phyloP scores from a whole-genome alignment of 306 rosid species.

The Prunus mume region DNA sequence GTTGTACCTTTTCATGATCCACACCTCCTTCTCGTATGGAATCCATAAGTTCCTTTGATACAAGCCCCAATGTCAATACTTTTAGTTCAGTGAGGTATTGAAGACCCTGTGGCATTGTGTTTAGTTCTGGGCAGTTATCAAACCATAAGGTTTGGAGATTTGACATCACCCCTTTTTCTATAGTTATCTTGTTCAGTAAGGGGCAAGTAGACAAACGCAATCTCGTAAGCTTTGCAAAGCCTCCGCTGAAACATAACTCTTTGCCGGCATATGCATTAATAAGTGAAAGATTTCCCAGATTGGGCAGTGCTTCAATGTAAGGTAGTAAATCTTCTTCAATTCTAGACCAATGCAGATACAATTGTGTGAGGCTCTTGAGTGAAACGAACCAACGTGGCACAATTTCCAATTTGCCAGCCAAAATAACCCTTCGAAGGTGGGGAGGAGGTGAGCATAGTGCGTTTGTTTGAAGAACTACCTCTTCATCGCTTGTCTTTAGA shows the following conservation, averaged over 20 bases:
- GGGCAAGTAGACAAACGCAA: not conserved
- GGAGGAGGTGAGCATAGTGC: conserved; percentile 20
- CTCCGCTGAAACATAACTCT: not conserved
- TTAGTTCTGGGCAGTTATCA: not conserved
- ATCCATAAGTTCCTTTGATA: not conserved
- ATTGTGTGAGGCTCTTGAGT: not conserved
- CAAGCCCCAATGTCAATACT: not conserved
- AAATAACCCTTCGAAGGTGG: not conserved
- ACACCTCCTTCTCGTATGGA: not conserved
- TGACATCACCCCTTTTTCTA: conserved; percentile 8
- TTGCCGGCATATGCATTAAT: not conserved
- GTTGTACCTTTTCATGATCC: not conserved
- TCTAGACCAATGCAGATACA: conserved; percentile 12
- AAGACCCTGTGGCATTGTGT: conserved; percentile 10
- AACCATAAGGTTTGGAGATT: not conserved
- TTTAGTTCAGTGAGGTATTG: conserved; percentile 1
- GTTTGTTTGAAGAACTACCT: not conserved
- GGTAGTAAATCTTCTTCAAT: conserved; percentile 4
- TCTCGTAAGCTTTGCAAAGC: conserved; percentile 13
- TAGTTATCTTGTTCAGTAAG: not conserved
- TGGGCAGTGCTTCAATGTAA: not conserved
- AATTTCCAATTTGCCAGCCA: conserved; percentile 7
- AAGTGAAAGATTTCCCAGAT: not conserved
- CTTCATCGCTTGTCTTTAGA: not conserved
- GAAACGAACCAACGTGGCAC: conserved; percentile 12